These are phyloP conservation scores for Persicaria tinctoria DNA, from an alignment of 148 eudicot genomes.

Conservation along the genomic window DNA sequence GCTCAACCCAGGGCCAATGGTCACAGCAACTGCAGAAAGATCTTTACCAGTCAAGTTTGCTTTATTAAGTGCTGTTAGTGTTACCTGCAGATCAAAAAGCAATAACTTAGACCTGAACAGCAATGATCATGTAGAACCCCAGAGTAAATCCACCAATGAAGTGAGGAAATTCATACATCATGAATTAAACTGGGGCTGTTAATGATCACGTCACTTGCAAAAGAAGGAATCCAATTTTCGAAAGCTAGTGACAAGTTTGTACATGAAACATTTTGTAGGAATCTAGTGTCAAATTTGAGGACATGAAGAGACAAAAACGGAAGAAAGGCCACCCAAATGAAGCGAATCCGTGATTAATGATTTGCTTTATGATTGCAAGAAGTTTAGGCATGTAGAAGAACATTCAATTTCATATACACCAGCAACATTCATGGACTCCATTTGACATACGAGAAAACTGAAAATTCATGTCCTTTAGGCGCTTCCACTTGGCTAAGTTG, in stretches of 20 bases:
- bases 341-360: background rate
- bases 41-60: conserved; percentile 65
- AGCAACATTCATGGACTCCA: background rate
- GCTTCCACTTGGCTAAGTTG: background rate
- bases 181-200: background rate
- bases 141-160: background rate
- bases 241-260: background rate
- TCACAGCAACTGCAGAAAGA: conserved; percentile 95
- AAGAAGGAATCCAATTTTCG: background rate
- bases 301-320: background rate
- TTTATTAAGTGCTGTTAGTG: conserved; percentile 85
- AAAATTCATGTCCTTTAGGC: background rate
- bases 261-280: background rate
- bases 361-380: background rate
- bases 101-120: background rate
- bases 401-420: background rate
- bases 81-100: conserved; percentile 45
- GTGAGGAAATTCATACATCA: background rate
- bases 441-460: background rate
- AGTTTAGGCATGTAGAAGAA: background rate
- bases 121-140: background rate
- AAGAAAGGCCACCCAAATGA: background rate
- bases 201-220: background rate
- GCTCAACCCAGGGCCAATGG: conserved; percentile 99
- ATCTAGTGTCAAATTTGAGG: background rate